Evolutionary conservation across 2,329 filamentous ascomycete species (phyloP), one percentile per base, ranked within the genome.

Genomic region (Stagonosporopsis tanaceti): DNA sequence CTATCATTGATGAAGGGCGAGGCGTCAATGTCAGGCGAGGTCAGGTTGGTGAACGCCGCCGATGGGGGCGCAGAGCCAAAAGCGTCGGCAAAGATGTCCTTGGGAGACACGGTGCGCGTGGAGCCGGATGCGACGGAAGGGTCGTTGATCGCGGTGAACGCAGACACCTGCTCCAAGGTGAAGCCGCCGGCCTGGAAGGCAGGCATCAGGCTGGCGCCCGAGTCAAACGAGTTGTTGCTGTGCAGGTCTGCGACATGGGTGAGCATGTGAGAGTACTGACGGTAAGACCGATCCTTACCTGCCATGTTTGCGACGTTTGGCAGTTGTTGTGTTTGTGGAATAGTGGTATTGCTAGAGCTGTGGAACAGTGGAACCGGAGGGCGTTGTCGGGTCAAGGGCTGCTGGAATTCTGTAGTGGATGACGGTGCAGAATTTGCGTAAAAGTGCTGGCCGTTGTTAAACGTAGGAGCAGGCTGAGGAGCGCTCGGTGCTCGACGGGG

Each of bases 51-150:
- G 72, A 95, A 87, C 32, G 91, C 88, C 44, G 89, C 84, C 2
- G 93, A 96, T 71, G 91, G 91, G 28, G 93, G 93, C 35, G 92
- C 87, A 61, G 92, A 96, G 72, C 86, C 82, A 70, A 87, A 87
- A 57, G 84, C 82, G 69, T 91, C 87, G 65, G 87, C 85, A 67
- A 93, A 82, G 64, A 96, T 82, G 70, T 97, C 92, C 76, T 91
- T 89, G 20, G 93, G 93, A 60, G 93, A 97, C 61, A 97, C 85
- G 39, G 93, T 97, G 58, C 75, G 76, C 48, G 69, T 68, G 30
- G 76, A 76, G 51, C 70, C 71, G 53, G 73, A 63, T 35, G 68
- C 68, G 59, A 70, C 66, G 44, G 78, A 72, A 61, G 76, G 70
- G 68, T 78, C 70, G 70, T 82, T 82, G 74, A 82, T 76, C 38